These are phyloP conservation scores for Lasiodiplodia hormozganensis DNA, from an alignment of 2,329 filamentous ascomycete species.

Conservation along the genomic window DNA sequence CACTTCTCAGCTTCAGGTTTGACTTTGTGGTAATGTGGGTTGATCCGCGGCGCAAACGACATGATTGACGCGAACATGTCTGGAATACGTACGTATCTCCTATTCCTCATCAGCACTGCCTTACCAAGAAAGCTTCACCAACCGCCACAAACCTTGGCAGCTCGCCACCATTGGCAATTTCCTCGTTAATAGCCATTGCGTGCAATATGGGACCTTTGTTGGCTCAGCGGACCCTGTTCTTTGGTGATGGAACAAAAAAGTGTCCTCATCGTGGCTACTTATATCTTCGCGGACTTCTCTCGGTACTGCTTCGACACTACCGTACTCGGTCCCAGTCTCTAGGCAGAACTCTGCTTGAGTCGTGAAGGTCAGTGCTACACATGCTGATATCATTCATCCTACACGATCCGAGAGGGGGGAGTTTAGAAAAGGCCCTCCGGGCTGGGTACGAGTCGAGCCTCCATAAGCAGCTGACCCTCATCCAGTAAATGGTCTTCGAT, in stretches of 20 bases:
- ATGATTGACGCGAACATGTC: slow-evolving; percentile 18
- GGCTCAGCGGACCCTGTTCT: background rate
- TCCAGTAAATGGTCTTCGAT: too few relatives aligned
- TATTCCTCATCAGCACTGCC: background rate
- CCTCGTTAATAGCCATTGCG: background rate
- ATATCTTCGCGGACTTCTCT: background rate
- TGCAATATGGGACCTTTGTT: background rate
- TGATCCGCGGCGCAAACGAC: background rate
- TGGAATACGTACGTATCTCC: slow-evolving; percentile 6
- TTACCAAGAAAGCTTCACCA: too few relatives aligned
- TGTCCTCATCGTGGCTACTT: background rate
- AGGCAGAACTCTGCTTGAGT: too few relatives aligned
- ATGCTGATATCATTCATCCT: too few relatives aligned
- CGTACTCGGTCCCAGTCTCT: too few relatives aligned
- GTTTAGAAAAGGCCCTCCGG: too few relatives aligned
- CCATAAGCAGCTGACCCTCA: too few relatives aligned
- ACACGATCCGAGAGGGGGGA: too few relatives aligned
- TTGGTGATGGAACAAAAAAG: background rate
- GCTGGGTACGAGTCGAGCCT: too few relatives aligned
- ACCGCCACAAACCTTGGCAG: background rate
- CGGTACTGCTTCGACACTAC: background rate
- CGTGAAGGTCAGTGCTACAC: too few relatives aligned
- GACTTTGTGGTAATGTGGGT: background rate
- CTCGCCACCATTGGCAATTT: background rate
- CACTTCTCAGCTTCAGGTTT: background rate